Percentiles rank a stretch among this genome's conserved stretches.
Conservation (phyloP, 208 protist genomes). For the Crithidia fasciculata region DNA sequence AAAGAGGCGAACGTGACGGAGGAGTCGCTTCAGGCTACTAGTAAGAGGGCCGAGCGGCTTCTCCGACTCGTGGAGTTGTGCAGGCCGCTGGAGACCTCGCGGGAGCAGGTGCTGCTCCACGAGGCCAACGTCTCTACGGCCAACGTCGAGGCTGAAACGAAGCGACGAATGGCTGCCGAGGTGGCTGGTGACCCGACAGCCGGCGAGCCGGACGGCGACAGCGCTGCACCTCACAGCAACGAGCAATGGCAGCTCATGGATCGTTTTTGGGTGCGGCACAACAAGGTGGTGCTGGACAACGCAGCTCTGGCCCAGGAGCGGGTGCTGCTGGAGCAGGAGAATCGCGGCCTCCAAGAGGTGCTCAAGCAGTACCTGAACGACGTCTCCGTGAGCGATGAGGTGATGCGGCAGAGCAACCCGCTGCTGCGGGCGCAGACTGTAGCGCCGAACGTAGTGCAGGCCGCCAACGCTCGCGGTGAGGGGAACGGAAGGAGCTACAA, state of each 20-base stretch:
- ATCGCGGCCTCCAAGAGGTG: conserved; percentile 84
- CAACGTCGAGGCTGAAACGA: conserved; percentile 80
- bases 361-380: conserved; percentile 97
- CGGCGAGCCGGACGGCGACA: conserved; percentile 22
- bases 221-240: conserved; percentile 23
- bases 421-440: conserved; percentile 52
- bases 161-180: conserved; percentile 44
- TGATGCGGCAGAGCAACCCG: conserved; percentile 75
- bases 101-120: conserved; percentile 93
- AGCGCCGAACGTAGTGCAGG: conserved; percentile 72
- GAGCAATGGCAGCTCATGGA: conserved; percentile 93
- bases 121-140: conserved; percentile 74
- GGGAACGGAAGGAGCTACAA: conserved; percentile 38
- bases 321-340: conserved; percentile 89
- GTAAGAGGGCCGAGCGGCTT: conserved; percentile 86
- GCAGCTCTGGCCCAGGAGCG: conserved; percentile 92
- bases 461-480: conserved; percentile 22
- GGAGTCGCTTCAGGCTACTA: conserved; percentile 65
- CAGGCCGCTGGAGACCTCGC: conserved; percentile 94
- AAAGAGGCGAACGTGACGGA: conserved; percentile 88
- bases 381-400: conserved; percentile 93
- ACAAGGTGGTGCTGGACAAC: conserved; percentile 96
- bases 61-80: conserved; percentile 94
- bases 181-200: conserved; percentile 38
- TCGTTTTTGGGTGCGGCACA: conserved; percentile 94